Conservation (phyloP, 1,139 yeast genomes). For the Kodamaea suecica region DNA sequence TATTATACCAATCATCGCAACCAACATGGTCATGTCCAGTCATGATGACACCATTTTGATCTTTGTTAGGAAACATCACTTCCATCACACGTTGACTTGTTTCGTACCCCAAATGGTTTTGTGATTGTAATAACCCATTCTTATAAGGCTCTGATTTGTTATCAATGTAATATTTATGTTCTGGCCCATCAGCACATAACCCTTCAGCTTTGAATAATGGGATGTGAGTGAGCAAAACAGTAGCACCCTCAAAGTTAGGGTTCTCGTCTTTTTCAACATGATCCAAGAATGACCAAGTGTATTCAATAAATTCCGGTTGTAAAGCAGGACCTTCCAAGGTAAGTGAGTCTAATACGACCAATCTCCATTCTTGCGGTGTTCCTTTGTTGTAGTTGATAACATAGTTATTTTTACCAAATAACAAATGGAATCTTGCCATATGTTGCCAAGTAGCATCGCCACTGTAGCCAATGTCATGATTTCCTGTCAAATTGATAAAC, state of each 20-base stretch:
- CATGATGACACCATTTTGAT: slow-evolving; percentile 70
- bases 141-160: slow-evolving; percentile 62
- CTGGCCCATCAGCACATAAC: slow-evolving; percentile 83
- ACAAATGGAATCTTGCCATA: slow-evolving; percentile 66
- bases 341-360: slow-evolving; percentile 80
- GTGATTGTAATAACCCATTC: slow-evolving; percentile 72
- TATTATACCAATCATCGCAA: slow-evolving; percentile 67
- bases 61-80: slow-evolving; percentile 59
- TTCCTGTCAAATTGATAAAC: slow-evolving; percentile 83
- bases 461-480: slow-evolving; percentile 92
- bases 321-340: slow-evolving; percentile 88
- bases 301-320: slow-evolving; percentile 63
- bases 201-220: slow-evolving; percentile 84
- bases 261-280: slow-evolving; percentile 47
- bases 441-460: slow-evolving; percentile 95
- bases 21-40: slow-evolving; percentile 99
- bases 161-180: slow-evolving; percentile 56
- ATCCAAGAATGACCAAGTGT: slow-evolving; percentile 71
- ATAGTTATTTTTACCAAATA: slow-evolving; percentile 83
- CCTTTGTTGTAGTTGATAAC: slow-evolving; percentile 67
- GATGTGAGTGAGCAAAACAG: slow-evolving; percentile 82
- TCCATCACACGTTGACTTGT: slow-evolving; percentile 65
- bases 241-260: slow-evolving; percentile 62
- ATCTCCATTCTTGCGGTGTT: slow-evolving; percentile 69
- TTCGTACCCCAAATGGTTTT: slow-evolving; percentile 73